Base-by-base conservation (phyloP, 2,329 filamentous ascomycete genomes). In the Zarea fungicola region DNA sequence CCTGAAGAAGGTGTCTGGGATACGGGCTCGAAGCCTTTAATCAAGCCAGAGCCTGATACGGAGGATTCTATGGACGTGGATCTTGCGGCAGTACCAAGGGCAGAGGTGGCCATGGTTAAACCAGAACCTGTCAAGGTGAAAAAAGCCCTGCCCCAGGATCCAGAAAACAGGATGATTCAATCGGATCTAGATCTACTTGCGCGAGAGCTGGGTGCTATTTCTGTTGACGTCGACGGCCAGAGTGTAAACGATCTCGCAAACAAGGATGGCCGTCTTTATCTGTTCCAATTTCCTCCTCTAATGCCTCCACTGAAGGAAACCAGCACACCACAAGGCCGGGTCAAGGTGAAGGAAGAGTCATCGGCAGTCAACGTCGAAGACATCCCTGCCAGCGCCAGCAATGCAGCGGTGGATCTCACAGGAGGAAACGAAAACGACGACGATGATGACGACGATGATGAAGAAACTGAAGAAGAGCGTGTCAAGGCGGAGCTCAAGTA, bases 241-340 rank as follows among this genome's bases (percentile, higher is more conserved):
- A 50, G 55, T 18, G 60, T 59, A 48, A 54, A 52, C 14, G 60
- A 62, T 36, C 60, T 61, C 2, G 54, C 62, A 40, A 64, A 68
- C 62, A 70, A 70, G 54, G 78, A 82, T 39, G 80, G 81, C 19
- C 73, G 78, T 31, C 62, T 84, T 45, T 84, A 83, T 53, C 69
- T 85, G 42, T 84, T 84, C 65, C 81, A 84, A 56, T 78, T 85
- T 55, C 81, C 81, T 34, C 80, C 80, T 5, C 66, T 83, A 4
- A 70, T 84, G 10, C 80, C 81, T 7, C 75, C 78, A 1, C 66
- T 84, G n/a, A 67, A 62, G 53, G 60, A 54, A 49, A 51, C 58
- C 11, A 54, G 59, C 21, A 58, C 60, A 19, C 54, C 61, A 25
- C 53, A 58, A 36, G 39, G 56, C 1, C 42, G 48, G 19, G 52